A percentile compares a stretch with the other conserved stretches of the same genome.
phyloP scores from a whole-genome alignment of 257 asterid genomes.

The Solanum chaucha region DNA sequence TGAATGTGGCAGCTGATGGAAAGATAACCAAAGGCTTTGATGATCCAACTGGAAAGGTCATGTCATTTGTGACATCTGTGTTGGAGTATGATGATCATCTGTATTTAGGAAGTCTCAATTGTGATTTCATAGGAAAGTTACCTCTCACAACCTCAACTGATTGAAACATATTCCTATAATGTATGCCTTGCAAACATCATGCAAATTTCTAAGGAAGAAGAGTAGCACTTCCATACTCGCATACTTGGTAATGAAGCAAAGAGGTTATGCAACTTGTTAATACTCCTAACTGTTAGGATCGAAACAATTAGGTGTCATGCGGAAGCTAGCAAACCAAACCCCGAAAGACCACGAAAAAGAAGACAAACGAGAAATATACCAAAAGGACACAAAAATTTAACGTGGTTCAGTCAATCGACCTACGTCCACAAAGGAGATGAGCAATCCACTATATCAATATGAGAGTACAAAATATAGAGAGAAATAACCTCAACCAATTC shows the following conservation, averaged over 20 bases:
- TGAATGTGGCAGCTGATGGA: conserved; percentile 51
- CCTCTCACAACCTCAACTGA: conserved; percentile 9
- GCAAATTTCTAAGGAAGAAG: neutral
- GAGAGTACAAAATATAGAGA: neutral
- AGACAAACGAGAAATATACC: neutral
- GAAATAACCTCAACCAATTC: neutral
- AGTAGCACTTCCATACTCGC: neutral
- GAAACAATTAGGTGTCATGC: neutral
- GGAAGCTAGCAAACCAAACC: neutral
- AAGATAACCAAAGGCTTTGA: conserved; percentile 34
- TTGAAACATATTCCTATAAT: neutral
- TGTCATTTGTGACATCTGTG: conserved; percentile 54
- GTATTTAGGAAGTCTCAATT: conserved; percentile 53
- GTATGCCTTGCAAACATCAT: neutral
- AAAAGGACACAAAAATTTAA: neutral
- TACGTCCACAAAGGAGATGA: neutral
- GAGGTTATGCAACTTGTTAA: neutral
- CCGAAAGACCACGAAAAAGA: neutral
- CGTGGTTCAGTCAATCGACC: too few relatives aligned
- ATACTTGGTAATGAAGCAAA: neutral
- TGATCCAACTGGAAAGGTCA: conserved; percentile 57
- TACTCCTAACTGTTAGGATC: neutral
- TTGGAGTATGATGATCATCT: conserved; percentile 55
- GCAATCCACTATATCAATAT: too few relatives aligned
- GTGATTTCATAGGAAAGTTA: conserved; percentile 50